phyloP scores from a whole-genome alignment of 208 protist genomes.

The Leishmania arabica region DNA sequence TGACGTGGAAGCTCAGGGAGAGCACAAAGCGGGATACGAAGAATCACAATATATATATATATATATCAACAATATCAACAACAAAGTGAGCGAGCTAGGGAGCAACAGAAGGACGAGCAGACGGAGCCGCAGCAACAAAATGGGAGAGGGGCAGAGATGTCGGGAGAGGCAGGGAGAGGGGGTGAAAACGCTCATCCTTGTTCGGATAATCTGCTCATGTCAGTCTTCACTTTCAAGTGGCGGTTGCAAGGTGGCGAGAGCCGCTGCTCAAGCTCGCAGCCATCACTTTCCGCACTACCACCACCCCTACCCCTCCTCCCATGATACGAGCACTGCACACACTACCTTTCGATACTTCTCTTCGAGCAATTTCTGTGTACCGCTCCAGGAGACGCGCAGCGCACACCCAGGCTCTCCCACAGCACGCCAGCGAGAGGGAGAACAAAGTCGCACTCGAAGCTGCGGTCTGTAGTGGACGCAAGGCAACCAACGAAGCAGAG shows the following conservation, averaged over 20 bases:
- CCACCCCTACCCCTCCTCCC: not conserved
- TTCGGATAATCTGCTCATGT: not conserved
- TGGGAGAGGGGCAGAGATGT: not conserved
- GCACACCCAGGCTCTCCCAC: not conserved
- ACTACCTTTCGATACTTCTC: not conserved
- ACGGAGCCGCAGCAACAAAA: not conserved
- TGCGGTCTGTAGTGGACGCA: not conserved
- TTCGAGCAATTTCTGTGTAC: not conserved
- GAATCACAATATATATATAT: not conserved
- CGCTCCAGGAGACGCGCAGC: not conserved
- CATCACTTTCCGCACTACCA: not conserved
- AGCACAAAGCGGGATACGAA: not conserved
- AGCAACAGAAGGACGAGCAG: not conserved
- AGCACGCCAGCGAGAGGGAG: not conserved
- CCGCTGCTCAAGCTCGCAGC: not conserved
- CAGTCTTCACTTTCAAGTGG: not conserved
- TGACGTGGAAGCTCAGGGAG: not conserved
- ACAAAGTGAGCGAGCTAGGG: not conserved
- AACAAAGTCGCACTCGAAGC: not conserved
- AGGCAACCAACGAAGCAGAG: not conserved
- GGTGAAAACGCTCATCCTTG: not conserved
- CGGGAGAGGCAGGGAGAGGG: not conserved
- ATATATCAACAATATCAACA: not conserved
- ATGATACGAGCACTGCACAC: not conserved
- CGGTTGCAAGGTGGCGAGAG: not conserved